Evolutionary conservation across 2,329 filamentous ascomycete species (phyloP), one percentile per base, ranked within the genome.

Genomic region (Mollisiaceae sp.): DNA sequence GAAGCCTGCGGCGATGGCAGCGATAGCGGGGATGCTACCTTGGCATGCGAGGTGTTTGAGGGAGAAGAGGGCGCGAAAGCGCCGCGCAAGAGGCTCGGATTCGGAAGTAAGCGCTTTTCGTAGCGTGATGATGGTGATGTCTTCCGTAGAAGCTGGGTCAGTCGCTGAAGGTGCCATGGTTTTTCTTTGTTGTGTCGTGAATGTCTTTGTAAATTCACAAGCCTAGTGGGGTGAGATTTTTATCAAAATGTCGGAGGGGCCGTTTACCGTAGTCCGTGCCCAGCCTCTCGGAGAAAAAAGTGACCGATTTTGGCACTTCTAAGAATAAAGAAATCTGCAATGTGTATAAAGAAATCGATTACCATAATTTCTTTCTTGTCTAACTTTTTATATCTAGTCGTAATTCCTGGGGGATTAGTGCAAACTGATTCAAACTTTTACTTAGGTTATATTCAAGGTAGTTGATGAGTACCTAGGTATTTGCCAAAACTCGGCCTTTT

Each of bases 31-130:
- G 20, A 81, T 78, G 35, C 82, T 85, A 43, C 84, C 78, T 70
- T 89, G 86, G 65, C 86, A 89, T 57, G 95, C 94, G 67, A 98
- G 83, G 78, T 98, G 92, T 82, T 99, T 99, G 67, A 99, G 89
- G 20, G 94, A 97, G 83, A 99, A 99, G 73, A 99, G 91, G 52
- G 95, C 94, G 74, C 95, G 93, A 81, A 98, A 99, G 69, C 95
- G 93, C 69, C 92, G 85, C 45, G 94, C 91, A 62, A 99, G 91
- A 55, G 94, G 89, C 68, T 91, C 90, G 15, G 85, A 81, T 81
- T 98, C 95, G 58, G 91, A 90, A 73, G 86, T 89, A 66, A 99
- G 88, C 66, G 90, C 91, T 75, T 90, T 85, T 75, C 93, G 90
- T 60, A 96, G 78, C 39, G 77, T 74, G 52, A 76, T 68, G 66